These are phyloP conservation scores for Ustilago bromivora DNA, from an alignment of 1,284 basidiomycete species.

Conservation along the genomic window DNA sequence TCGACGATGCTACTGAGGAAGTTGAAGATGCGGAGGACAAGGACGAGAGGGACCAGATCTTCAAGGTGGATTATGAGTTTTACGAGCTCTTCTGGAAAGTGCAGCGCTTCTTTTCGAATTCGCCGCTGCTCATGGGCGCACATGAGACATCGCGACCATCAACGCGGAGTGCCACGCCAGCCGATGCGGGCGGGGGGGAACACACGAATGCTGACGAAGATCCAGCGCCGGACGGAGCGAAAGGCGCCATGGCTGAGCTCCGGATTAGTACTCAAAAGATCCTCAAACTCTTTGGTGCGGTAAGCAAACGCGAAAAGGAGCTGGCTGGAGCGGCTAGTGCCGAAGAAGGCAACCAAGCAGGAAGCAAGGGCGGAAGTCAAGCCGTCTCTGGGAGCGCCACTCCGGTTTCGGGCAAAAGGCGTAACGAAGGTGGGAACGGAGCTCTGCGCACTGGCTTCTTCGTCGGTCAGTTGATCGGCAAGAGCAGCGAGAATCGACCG, in stretches of 20 bases:
- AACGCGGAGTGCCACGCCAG: conserved; percentile 37
- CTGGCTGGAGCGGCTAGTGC: conserved; percentile 46
- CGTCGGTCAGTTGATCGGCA: conserved; percentile 28
- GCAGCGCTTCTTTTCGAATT: conserved; percentile 63
- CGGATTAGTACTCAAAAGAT: conserved; percentile 50
- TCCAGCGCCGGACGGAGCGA: conserved; percentile 54
- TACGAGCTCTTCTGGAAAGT: conserved; percentile 65
- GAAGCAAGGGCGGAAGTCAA: conserved; percentile 8
- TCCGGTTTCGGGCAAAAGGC: conserved; percentile 27
- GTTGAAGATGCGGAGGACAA: conserved; percentile 18
- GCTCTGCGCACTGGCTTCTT: conserved; percentile 26
- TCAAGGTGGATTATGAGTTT: conserved; percentile 45
- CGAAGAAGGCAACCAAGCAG: conserved; percentile 27
- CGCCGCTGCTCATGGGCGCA: conserved; percentile 51
- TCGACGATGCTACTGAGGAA: conserved; percentile 22
- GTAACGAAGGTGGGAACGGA: neutral
- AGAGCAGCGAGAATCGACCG: conserved; percentile 12
- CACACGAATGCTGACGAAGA: conserved; percentile 30
- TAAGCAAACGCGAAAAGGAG: conserved; percentile 52
- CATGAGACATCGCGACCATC: conserved; percentile 23
- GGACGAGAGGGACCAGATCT: conserved; percentile 50
- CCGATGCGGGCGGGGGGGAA: conserved; percentile 17
- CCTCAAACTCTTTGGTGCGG: conserved; percentile 55
- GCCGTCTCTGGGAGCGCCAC: conserved; percentile 12
- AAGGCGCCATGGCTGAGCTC: conserved; percentile 50